Evolutionary conservation across 352 stramenopile species (phyloP), one percentile per base, ranked within the genome.

Genomic region (Proteromonas lacertae): DNA sequence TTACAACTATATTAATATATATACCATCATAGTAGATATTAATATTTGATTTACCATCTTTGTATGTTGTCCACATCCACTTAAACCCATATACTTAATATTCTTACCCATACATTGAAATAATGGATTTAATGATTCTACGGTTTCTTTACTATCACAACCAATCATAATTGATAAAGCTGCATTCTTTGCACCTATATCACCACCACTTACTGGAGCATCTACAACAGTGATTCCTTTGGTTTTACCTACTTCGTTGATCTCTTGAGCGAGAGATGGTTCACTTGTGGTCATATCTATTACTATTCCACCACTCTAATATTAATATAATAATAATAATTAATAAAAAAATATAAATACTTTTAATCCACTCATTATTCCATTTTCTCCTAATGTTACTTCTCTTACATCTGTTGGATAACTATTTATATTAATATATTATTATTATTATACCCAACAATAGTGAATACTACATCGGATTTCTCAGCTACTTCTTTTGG

Each of bases 241-340:
- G 21, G 44, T 21, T 40, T 74, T 71, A 4, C 59, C 66, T 0
- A 41, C 50, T 22, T 66, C 52, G 38, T 74, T 67, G 19, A 83
- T 76, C 33, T 77, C 65, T 45, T 75, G 69, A 2, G 69, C 67
- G n/a, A 83, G 48, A 13, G 57, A 66, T 26, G 69, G 69, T 24
- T 70, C 55, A 37, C 62, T 78, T 0, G 69, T 83, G 1, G 69
- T 80, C 66, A 80, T 80, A 40, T 83, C 69, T 29, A 79, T 64
- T 39, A 79, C 62, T 40, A 81, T 64, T 5, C 66, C 59, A 16
- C 62, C 66, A 21, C 55, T 47, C 39, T 69, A 65, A 51, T 76
- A 66, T 32, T 47, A 50, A n/a, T 58, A 58, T 2, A 36, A 36
- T n/a, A 36, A n/a, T 13, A n/a, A n/a, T n/a, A n/a, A n/a, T n/a